Conservation (phyloP, 2,329 filamentous ascomycete species). For the Torrubiella hemipterigena region DNA sequence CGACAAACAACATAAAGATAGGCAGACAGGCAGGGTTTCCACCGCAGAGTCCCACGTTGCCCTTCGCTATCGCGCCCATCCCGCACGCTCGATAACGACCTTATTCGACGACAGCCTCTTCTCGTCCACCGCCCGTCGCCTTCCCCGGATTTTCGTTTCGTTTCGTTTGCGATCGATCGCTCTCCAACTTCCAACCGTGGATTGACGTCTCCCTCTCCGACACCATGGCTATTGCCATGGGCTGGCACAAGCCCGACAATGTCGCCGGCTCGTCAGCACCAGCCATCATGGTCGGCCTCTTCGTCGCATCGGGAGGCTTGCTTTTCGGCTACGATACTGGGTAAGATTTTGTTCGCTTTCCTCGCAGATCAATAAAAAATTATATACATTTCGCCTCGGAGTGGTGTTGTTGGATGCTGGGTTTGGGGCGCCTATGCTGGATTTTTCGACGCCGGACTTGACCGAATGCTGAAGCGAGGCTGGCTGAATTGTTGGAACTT, state of each 20-base stretch:
- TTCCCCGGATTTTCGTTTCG: not conserved
- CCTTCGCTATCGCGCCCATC: too few relatives aligned
- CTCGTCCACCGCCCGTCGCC: slow-evolving; percentile 2
- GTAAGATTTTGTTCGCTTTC: slow-evolving; percentile 29
- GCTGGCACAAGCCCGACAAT: slow-evolving; percentile 64
- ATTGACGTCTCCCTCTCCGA: slow-evolving; percentile 36
- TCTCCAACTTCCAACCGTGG: slow-evolving; percentile 17
- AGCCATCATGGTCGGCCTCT: slow-evolving; percentile 60
- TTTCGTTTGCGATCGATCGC: not conserved
- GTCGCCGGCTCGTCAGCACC: slow-evolving; percentile 61
- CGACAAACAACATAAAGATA: too few relatives aligned
- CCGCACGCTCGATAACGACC: too few relatives aligned
- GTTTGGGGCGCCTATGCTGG: too few relatives aligned
- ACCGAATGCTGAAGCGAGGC: too few relatives aligned
- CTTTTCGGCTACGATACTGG: slow-evolving; percentile 62
- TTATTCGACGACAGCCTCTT: too few relatives aligned
- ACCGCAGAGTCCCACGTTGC: too few relatives aligned
- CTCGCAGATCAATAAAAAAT: not conserved
- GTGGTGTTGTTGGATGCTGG: too few relatives aligned
- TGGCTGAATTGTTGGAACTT: too few relatives aligned
- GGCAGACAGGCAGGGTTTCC: too few relatives aligned
- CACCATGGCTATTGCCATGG: slow-evolving; percentile 55
- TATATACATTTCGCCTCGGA: too few relatives aligned
- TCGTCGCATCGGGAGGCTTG: slow-evolving; percentile 57
- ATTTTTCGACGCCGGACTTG: too few relatives aligned